Percentiles rank a stretch among this genome's conserved stretches.
Conservation (phyloP, 2,329 filamentous ascomycete genomes). For the Phyllosticta capitalensis region DNA sequence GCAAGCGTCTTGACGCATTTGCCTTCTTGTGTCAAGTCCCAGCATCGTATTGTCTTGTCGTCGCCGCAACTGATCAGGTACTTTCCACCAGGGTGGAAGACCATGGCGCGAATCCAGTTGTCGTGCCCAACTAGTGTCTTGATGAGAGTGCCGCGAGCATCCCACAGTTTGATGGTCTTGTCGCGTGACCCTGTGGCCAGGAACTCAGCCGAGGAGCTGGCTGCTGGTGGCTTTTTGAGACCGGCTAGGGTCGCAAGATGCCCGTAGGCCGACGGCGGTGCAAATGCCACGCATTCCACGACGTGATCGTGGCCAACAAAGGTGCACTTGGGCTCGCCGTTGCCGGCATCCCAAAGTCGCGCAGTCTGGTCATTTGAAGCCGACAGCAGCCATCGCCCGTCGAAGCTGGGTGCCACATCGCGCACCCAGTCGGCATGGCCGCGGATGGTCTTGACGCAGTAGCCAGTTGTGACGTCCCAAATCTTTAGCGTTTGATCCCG, state of each 20-base stretch:
- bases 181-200: conserved; percentile 83
- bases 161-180: conserved; percentile 86
- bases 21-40: conserved; percentile 85
- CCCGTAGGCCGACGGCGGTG: conserved; percentile 68
- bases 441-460: conserved; percentile 80
- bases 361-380: conserved; percentile 74
- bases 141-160: conserved; percentile 71
- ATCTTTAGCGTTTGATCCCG: conserved; percentile 76
- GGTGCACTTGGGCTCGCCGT: conserved; percentile 65
- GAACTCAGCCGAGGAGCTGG: conserved; percentile 71
- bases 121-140: conserved; percentile 82
- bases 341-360: conserved; percentile 74
- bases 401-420: conserved; percentile 70
- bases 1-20: conserved; percentile 76
- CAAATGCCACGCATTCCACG: conserved; percentile 78
- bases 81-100: conserved; percentile 87
- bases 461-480: conserved; percentile 90
- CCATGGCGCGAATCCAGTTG: conserved; percentile 81
- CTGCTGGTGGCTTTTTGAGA: conserved; percentile 68
- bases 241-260: conserved; percentile 70
- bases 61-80: conserved; percentile 79
- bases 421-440: conserved; percentile 90
- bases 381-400: conserved; percentile 75
- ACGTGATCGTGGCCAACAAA: conserved; percentile 80
- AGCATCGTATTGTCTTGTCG: conserved; percentile 87